Evolutionary conservation across 345 rosid species (phyloP).

Genomic region (Luvunga scandens): DNA sequence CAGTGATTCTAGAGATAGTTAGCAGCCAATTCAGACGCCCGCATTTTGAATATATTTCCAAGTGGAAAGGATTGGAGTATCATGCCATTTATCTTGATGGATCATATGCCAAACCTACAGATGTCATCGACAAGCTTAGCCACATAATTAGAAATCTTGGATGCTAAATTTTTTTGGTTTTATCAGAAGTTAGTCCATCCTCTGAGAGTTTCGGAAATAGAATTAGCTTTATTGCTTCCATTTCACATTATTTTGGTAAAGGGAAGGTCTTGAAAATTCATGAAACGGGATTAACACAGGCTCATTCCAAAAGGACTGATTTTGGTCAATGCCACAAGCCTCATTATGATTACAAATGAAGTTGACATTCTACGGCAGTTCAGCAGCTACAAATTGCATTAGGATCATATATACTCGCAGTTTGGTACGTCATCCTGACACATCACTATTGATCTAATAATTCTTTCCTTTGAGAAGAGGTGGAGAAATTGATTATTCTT

Average conservation of each 20-base stretch:
- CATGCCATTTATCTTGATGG: constrained; percentile 71
- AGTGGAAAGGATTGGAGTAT: constrained; percentile 93
- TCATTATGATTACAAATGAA: not conserved
- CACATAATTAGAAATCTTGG: constrained; percentile 50
- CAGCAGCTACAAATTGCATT: not conserved
- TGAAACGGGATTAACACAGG: not conserved
- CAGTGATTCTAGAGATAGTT: constrained; percentile 78
- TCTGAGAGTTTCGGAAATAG: not conserved
- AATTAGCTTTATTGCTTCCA: not conserved
- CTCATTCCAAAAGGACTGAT: not conserved
- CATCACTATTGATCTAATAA: not conserved
- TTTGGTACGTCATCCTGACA: not conserved
- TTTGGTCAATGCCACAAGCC: not conserved
- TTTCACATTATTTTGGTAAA: not conserved
- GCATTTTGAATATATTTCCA: constrained; percentile 75
- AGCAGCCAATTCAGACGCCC: constrained; percentile 66
- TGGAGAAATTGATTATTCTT: not conserved
- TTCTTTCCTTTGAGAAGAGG: not conserved
- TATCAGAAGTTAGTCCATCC: not conserved
- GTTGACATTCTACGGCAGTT: not conserved
- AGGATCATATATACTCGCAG: not conserved
- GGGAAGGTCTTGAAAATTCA: not conserved
- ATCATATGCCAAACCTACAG: constrained; percentile 52
- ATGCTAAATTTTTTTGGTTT: constrained; percentile 38
- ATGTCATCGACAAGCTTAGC: constrained; percentile 50